Evolutionary conservation across 805 yeast genomes (phyloP).

Genomic region (Starmerella bombicola): DNA sequence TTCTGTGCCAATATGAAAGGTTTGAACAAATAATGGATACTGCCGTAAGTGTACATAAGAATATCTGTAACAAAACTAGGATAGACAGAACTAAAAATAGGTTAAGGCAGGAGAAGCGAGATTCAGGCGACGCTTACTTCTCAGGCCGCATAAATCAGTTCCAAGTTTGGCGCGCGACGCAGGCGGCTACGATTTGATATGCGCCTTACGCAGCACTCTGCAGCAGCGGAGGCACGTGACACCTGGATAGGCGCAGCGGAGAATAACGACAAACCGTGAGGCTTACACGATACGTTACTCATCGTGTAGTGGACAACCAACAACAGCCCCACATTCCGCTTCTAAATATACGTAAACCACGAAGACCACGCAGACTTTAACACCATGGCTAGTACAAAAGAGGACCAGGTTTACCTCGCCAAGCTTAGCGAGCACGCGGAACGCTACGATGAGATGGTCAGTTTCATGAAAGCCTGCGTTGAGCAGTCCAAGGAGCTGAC

Average conservation of each 20-base stretch:
- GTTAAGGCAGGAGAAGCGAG: too few species aligned
- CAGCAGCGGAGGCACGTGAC: constrained; percentile 1
- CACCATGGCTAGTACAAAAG: constrained; percentile 27
- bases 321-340: constrained; percentile 3
- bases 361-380: neutral
- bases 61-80: too few species aligned
- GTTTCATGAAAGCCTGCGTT: constrained; percentile 94
- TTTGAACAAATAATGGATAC: too few species aligned
- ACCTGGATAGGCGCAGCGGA: constrained; percentile 2
- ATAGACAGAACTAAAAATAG: too few species aligned
- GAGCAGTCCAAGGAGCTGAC: constrained; percentile 59
- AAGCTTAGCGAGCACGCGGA: constrained; percentile 99
- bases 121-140: too few species aligned
- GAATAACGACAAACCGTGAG: constrained; percentile 1
- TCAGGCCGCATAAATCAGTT: too few species aligned
- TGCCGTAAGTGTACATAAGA: too few species aligned
- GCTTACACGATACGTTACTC: neutral
- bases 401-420: constrained; percentile 96
- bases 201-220: too few species aligned
- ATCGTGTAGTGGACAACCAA: constrained; percentile 1
- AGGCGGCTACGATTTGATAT: too few species aligned
- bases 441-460: constrained; percentile 99
- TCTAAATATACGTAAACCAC: constrained; percentile 2
- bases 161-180: too few species aligned
- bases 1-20: too few species aligned